A percentile compares a stretch with the other conserved stretches of the same genome.
Conservation (phyloP, 2,329 filamentous ascomycete genomes). For the Microcyclospora pomicola region DNA sequence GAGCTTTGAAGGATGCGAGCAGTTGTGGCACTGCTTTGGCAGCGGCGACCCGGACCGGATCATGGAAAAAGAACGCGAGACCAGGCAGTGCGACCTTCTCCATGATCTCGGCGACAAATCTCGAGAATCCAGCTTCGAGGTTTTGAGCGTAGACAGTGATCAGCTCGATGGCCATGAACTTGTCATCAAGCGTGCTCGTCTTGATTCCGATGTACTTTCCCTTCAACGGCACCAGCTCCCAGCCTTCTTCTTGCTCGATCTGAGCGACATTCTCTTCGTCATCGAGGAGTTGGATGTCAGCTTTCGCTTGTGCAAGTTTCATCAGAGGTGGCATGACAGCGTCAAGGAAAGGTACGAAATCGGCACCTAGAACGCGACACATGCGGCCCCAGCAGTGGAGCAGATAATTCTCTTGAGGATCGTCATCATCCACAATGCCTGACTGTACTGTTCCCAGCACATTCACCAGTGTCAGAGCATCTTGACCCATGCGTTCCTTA, state of each 20-base stretch:
- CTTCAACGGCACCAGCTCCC: conserved; percentile 93
- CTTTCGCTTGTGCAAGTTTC: conserved; percentile 83
- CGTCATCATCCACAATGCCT: conserved; percentile 76
- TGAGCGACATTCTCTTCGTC: conserved; percentile 89
- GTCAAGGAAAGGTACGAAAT: conserved; percentile 84
- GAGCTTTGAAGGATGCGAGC: conserved; percentile 85
- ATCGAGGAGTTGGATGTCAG: conserved; percentile 89
- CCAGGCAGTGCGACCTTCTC: conserved; percentile 91
- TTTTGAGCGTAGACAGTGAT: conserved; percentile 95
- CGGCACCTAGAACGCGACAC: conserved; percentile 81
- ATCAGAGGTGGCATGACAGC: conserved; percentile 90
- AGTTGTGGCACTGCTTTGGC: conserved; percentile 90
- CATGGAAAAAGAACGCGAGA: conserved; percentile 97
- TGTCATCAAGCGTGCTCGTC: conserved; percentile 92
- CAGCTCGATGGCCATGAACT: conserved; percentile 98
- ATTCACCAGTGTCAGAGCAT: conserved; percentile 77
- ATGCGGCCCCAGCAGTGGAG: conserved; percentile 99
- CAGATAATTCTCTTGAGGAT: conserved; percentile 90
- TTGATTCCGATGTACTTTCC: conserved; percentile 98
- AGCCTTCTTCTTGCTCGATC: conserved; percentile 87
- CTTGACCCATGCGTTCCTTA: conserved; percentile 75
- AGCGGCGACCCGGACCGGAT: conserved; percentile 87
- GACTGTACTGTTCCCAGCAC: conserved; percentile 77
- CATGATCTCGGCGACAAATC: conserved; percentile 85
- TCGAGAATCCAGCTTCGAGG: conserved; percentile 81